phyloP scores from a whole-genome alignment of 2,329 filamentous ascomycete genomes.

The Coniochaeta pulveracea region DNA sequence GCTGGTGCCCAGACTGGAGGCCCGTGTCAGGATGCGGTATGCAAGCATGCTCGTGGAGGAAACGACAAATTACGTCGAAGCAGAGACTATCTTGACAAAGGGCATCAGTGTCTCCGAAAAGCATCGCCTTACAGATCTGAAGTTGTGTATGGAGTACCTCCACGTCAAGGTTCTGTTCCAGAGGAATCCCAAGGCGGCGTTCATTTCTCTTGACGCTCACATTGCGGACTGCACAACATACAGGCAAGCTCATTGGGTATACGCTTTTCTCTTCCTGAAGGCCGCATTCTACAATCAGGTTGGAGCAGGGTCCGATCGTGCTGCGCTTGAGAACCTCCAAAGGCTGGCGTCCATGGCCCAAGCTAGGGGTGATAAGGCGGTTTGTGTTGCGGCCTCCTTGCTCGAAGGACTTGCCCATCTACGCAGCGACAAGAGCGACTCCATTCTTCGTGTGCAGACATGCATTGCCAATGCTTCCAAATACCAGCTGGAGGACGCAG shows the following conservation, averaged over 20 bases:
- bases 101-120: constrained; percentile 57
- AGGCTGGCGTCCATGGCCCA: constrained; percentile 49
- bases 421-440: constrained; percentile 50
- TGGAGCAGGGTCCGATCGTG: constrained; percentile 46
- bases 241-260: constrained; percentile 62
- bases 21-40: constrained; percentile 58
- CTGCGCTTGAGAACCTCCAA: constrained; percentile 58
- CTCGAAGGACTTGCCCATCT: constrained; percentile 62
- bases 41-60: constrained; percentile 62
- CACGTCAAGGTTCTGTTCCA: constrained; percentile 60
- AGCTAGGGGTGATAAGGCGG: constrained; percentile 47
- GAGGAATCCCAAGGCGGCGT: constrained; percentile 58
- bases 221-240: constrained; percentile 59
- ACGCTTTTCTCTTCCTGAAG: constrained; percentile 65
- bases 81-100: constrained; percentile 61
- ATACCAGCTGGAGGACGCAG: constrained; percentile 54
- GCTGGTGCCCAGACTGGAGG: constrained; percentile 55
- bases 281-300: constrained; percentile 56
- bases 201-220: constrained; percentile 59
- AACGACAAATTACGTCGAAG: constrained; percentile 64
- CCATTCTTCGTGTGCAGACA: constrained; percentile 57
- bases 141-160: constrained; percentile 68
- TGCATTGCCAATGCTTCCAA: constrained; percentile 66
- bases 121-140: constrained; percentile 53
- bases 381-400: constrained; percentile 53